Percentiles rank a stretch among this genome's conserved stretches.
Conservation (phyloP, 345 rosid genomes). For the Hibiscus mutabilis region DNA sequence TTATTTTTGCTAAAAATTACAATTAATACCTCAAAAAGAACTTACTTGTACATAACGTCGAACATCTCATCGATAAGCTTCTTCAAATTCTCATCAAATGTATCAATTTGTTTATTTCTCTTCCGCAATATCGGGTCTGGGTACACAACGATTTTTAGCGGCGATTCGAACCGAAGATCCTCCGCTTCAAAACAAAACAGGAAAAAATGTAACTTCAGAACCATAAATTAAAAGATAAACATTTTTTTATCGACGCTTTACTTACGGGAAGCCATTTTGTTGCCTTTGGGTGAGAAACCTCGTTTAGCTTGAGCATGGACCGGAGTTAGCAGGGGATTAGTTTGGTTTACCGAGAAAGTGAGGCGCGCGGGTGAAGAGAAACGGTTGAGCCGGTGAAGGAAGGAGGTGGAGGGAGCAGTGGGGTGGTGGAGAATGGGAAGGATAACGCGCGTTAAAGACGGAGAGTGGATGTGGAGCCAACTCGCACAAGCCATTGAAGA, state of each 20-base stretch:
- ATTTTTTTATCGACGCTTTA: neutral
- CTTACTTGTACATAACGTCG: conserved; percentile 93
- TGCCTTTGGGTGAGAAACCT: conserved; percentile 27
- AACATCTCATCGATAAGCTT: conserved; percentile 81
- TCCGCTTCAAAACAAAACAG: conserved; percentile 30
- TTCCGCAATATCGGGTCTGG: conserved; percentile 80
- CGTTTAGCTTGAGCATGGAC: conserved; percentile 44
- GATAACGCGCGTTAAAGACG: conserved; percentile 25
- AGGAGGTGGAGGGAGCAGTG: conserved; percentile 10
- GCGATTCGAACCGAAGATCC: conserved; percentile 67
- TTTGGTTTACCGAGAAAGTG: conserved; percentile 21
- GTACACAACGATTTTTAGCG: conserved; percentile 72
- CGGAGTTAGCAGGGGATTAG: conserved; percentile 18
- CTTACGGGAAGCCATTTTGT: conserved; percentile 46
- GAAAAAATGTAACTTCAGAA: neutral
- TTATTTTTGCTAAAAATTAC: neutral
- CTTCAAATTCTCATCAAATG: conserved; percentile 73
- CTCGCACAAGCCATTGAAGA: conserved; percentile 36
- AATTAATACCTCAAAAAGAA: neutral
- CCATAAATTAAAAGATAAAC: neutral
- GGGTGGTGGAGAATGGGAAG: conserved; percentile 25
- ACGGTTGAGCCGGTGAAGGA: conserved; percentile 8
- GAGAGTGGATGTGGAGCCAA: conserved; percentile 35
- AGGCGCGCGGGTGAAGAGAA: conserved; percentile 23
- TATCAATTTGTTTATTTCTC: conserved; percentile 59